Evolutionary conservation across 148 eudicot species (phyloP), one percentile per base, ranked within the genome.

Genomic region (Drosera capensis): DNA sequence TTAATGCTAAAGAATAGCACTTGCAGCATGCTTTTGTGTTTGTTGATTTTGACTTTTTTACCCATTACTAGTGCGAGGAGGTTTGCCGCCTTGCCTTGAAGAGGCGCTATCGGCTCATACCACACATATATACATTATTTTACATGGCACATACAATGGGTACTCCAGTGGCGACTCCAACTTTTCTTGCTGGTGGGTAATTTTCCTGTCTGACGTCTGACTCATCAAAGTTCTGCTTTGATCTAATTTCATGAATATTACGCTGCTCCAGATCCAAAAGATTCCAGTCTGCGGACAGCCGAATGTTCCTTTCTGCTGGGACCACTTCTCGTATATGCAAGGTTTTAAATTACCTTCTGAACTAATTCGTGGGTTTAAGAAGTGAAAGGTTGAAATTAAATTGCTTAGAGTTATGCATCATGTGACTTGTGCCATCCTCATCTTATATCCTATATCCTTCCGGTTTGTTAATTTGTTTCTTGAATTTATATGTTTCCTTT

Each of bases 81-180:
- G 99, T 90, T 34, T 90, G 94, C 57, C 95, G 95, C 37, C 68
- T 75, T 60, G 99, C 97, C 43, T 54, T 90, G 53, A 71, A 56
- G 76, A 78, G 99, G 70, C 87, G 99, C 13, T 90, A 90, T 61
- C 93, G 75, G 45, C 82, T 90, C 62, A 30, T 90, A 44, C 93
- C 94, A 8, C 99, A 90, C 63, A 71, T 90, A 56, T 90, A 90
- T 70, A 84, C 95, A 25, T 69, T 90, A 40, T 84, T 90, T 67
- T 90, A 90, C 68, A 43, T 80, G 65, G 93, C 99, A 23, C 99
- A 90, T 68, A 73, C 77, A n/a, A 73, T 28, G 74, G 99, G 99
- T 11, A 65, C 67, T 67, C 94, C 78, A n/a, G 88, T 90, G 61
- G 95, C 95, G 58, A 57, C 78, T 60, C 99, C 99, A 15, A 65